Base-by-base conservation (phyloP, 2,329 filamentous ascomycete species). In the Pseudocercospora fuligena region DNA sequence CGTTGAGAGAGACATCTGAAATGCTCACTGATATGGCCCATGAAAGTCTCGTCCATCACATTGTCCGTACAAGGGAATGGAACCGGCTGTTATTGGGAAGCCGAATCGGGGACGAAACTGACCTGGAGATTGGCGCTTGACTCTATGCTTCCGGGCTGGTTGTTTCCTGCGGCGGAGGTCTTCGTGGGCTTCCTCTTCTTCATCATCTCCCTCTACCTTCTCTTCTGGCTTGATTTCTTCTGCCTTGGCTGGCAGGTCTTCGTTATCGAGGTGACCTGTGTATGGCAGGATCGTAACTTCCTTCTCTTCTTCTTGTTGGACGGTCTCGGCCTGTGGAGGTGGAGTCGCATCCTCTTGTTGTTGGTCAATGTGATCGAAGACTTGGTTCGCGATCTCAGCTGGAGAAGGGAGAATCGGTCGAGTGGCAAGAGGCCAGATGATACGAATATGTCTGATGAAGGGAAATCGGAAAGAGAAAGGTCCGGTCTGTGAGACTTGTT, bases 111-210 rank as follows among this genome's bases (percentile, higher is more conserved):
- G 51, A n/a, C 21, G 27, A 9, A 25, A 43, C 56, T 58, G n/a
- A 58, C 56, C 56, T 58, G 56, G 19, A 19, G 43, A 25, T 40
- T 36, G 29, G 7, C 31, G 56, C 14, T 14, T 25, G 47, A 27
- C 14, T n/a, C 11, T 53, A 1, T 53, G 21, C n/a, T 43, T 43
- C 5, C 19, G 5, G 40, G 40, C 40, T 9, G 40, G 11, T 56
- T 33, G 11, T 14, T 14, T 19, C 3, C 16, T 56, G 5, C 23
- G 16, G 4, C 16, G 11, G 11, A 58, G 56, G 16, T 58, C 56
- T 43, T 58, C 56, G 31, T 58, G 56, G n/a, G 19, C 56, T 25
- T 58, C 56, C 43, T 40, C 56, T 16, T 40, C 56, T 23, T 27
- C 56, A 6, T 19, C 53, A 3, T 21, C 25, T 16, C 21, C 53